These are phyloP conservation scores for Vitis hybrid DNA, from an alignment of 177 flowering plant genomes.

Conservation along the genomic window DNA sequence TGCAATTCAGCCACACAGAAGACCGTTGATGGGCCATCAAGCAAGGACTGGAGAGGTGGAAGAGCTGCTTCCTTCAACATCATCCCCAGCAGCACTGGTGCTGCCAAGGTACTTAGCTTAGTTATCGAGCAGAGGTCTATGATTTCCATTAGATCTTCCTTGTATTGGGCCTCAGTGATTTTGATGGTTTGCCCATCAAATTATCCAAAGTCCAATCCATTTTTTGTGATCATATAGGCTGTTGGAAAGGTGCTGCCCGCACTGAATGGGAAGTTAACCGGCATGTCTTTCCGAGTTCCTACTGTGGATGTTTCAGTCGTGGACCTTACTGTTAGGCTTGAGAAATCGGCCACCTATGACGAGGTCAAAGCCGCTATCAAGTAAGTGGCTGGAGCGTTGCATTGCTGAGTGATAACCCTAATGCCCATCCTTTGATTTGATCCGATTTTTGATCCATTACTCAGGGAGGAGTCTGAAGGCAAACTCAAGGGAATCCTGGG, in stretches of 20 bases:
- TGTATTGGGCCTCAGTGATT: no score
- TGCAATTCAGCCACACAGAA: conserved; percentile 66
- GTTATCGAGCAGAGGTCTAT: no score
- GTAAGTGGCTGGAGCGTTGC: conserved; percentile 28
- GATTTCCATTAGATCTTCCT: no score
- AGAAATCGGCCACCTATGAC: conserved; percentile 55
- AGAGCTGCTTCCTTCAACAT: conserved; percentile 88
- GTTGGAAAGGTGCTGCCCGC: conserved; percentile 81
- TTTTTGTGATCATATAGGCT: conserved; percentile 36
- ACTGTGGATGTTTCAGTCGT: conserved; percentile 87
- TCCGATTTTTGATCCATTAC: neutral
- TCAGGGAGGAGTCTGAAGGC: conserved; percentile 76
- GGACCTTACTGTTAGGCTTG: conserved; percentile 74
- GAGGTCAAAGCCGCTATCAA: conserved; percentile 72
- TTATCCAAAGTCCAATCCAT: no score
- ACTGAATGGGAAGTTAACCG: conserved; percentile 52
- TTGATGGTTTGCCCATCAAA: no score
- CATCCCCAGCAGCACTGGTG: conserved; percentile 94
- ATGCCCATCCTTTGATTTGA: neutral
- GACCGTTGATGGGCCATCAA: conserved; percentile 91
- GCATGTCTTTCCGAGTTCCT: conserved; percentile 53
- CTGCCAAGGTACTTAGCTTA: conserved; percentile 65
- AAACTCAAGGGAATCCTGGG: conserved; percentile 81
- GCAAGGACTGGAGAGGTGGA: conserved; percentile 96
- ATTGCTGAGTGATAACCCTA: neutral